Percentiles rank a stretch among this genome's conserved stretches.
Evolutionary conservation across 2,329 filamentous ascomycete genomes (phyloP).

Genomic region (Cladosporium velox): DNA sequence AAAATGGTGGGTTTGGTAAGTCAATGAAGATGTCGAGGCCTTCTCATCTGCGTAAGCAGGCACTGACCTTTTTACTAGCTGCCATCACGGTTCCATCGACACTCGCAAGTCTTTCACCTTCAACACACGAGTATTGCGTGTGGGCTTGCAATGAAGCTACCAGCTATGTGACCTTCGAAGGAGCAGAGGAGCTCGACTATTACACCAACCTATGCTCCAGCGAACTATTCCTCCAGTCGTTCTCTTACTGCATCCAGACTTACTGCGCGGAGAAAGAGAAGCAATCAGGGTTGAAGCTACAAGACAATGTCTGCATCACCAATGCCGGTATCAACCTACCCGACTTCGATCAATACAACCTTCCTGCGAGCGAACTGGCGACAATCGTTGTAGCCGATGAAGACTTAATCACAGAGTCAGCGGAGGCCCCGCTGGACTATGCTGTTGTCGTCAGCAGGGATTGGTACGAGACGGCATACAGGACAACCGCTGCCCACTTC

Average conservation of each 20-base stretch:
- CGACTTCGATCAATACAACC: background rate
- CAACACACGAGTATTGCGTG: background rate
- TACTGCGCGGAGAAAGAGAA: background rate
- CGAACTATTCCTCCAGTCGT: background rate
- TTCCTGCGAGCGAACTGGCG: background rate
- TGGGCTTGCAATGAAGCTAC: constrained; percentile 14
- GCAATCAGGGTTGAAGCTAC: background rate
- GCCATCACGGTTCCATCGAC: background rate
- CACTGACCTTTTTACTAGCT: background rate
- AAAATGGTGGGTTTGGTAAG: background rate
- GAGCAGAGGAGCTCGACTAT: background rate
- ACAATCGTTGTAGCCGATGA: background rate
- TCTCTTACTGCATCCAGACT: background rate
- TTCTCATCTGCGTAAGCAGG: background rate
- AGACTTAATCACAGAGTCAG: background rate
- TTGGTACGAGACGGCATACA: background rate
- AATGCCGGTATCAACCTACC: constrained; percentile 1
- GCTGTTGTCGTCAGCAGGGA: constrained; percentile 1
- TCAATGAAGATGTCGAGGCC: background rate
- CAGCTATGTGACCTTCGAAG: constrained; percentile 11
- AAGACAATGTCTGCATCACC: background rate
- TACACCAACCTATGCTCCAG: background rate
- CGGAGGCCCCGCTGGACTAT: background rate
- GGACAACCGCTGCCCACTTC: constrained; percentile 2
- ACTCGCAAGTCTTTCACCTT: background rate